Evolutionary conservation across 2,329 filamentous ascomycete species (phyloP), one percentile per base, ranked within the genome.

Genomic region (Aspergillus japonicus): DNA sequence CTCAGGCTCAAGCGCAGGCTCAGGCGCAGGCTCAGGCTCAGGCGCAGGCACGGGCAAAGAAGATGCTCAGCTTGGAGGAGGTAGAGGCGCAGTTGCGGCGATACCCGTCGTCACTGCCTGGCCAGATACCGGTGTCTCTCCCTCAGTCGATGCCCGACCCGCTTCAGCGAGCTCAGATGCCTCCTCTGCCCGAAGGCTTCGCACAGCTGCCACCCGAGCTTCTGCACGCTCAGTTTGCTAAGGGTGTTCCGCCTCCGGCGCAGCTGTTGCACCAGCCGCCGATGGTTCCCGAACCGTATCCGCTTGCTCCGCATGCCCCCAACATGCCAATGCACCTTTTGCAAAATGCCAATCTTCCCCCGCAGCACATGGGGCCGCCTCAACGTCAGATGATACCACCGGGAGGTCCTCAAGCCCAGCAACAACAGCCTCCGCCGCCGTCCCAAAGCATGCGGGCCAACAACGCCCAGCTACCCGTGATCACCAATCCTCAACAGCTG

Each of bases 21-120:
- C 33, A 42, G 26, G 51, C 50, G 2, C 64, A 68, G 39, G 57
- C 61, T 2, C 39, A 54, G 66, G 63, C 42, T 14, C 66, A 48
- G 59, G 67, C 67, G 47, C 58, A 67, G 50, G 68, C 71, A n/a
- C 74, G 79, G 50, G 69, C 83, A 47, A 87, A 87, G 70, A 97
- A 93, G 80, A 89, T 97, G 78, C 88, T 99, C 89, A 98, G 92
- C 69, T 77, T 99, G 70, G 95, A 98, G 74, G 95, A 99, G 79
- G 93, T 99, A 21, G 95, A 99, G 78, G 94, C 94, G 56, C 88
- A 92, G 64, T 93, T 99, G 89, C 87, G 90, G 61, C 83, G 85
- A 35, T 89, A 93, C 66, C 59, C 66, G 26, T 69, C 67, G 14
- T 64, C 71, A 59, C 50, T 66, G 54, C 58, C 66, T 56, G 44